Conservation (phyloP, 257 asterid genomes). For the Plantago major region DNA sequence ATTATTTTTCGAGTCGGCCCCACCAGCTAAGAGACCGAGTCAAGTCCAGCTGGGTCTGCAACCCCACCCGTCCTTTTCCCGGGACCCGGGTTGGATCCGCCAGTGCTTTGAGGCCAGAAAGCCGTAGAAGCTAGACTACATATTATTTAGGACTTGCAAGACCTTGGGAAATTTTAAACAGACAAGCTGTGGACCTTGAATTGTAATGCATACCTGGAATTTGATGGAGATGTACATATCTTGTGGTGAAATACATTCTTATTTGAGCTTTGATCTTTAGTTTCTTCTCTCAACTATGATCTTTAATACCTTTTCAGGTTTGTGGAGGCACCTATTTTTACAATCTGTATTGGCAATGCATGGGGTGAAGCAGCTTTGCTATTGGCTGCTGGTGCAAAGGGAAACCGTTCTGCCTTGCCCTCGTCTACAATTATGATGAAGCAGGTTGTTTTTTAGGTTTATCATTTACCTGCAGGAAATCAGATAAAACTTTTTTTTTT, state of each 20-base stretch:
- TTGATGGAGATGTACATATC: conserved; percentile 6
- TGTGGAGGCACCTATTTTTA: conserved; percentile 84
- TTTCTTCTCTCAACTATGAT: conserved; percentile 15
- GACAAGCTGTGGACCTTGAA: too few relatives aligned
- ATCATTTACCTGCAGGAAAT: too few relatives aligned
- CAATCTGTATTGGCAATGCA: conserved; percentile 95
- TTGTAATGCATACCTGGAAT: conserved; percentile 14
- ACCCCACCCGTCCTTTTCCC: too few relatives aligned
- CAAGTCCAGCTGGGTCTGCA: too few relatives aligned
- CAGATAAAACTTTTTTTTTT: too few relatives aligned
- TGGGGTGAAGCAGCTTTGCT: conserved; percentile 99
- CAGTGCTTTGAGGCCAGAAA: too few relatives aligned
- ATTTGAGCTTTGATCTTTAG: conserved; percentile 3
- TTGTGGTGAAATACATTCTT: conserved; percentile 2
- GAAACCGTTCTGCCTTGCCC: conserved; percentile 93
- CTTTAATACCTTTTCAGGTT: conserved; percentile 37
- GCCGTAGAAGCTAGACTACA: too few relatives aligned
- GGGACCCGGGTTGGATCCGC: too few relatives aligned
- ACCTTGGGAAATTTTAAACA: too few relatives aligned
- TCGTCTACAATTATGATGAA: conserved; percentile 93
- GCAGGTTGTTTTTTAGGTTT: conserved; percentile 58
- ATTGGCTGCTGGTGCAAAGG: conserved; percentile 95
- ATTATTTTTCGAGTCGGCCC: too few relatives aligned
- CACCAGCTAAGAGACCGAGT: too few relatives aligned
- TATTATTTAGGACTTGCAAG: neutral